Base-by-base conservation (phyloP, 2,329 filamentous ascomycete species). In the Fusarium staphyleae region DNA sequence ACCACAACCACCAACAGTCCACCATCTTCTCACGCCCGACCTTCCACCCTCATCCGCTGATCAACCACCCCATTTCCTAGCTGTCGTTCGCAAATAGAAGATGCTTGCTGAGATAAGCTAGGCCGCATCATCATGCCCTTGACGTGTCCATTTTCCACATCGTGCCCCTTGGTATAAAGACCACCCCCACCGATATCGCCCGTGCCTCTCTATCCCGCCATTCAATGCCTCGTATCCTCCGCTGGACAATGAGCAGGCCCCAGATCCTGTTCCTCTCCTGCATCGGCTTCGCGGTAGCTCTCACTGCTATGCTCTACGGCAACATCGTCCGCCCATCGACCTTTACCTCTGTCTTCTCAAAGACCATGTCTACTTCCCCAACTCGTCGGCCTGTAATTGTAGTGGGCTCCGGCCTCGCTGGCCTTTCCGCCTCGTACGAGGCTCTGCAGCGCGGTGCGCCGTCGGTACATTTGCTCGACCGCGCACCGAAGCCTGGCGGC, bases 351-450 rank as follows among this genome's bases (percentile, higher is more conserved):
- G 18, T 67, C 5, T 28, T 68, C 34, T 66, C 65, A 48, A 68
- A 68, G 35, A 66, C 63, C 18, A 68, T 68, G 65, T 44, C 65
- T 6, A 57, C 63, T 1, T 59, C 59, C 3, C 34, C 52, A 10
- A 13, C 45, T 7, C 29, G 50, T 12, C 58, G 57, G 13, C 71
- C 69, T 22, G 82, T 86, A 14, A 82, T 88, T 15, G 75, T 87
- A 2, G 81, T 88, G n/a, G 85, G 86, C 39, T 85, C 84, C 5
- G 86, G 86, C 13, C 80, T 89, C 1, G 85, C 86, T 5, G 86
- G 85, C 3, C 75, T 88, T 1, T 79, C 81, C 1, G 84, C 85
- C 14, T 81, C 85, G 3, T 78, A 81, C 33, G 77, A 83, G 53
- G 80, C 87, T 6, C 72, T 87, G 4, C 70, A 75, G 3, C 75